phyloP scores from a whole-genome alignment of 2,329 filamentous ascomycete genomes.

The Dactylonectria macrodidyma region DNA sequence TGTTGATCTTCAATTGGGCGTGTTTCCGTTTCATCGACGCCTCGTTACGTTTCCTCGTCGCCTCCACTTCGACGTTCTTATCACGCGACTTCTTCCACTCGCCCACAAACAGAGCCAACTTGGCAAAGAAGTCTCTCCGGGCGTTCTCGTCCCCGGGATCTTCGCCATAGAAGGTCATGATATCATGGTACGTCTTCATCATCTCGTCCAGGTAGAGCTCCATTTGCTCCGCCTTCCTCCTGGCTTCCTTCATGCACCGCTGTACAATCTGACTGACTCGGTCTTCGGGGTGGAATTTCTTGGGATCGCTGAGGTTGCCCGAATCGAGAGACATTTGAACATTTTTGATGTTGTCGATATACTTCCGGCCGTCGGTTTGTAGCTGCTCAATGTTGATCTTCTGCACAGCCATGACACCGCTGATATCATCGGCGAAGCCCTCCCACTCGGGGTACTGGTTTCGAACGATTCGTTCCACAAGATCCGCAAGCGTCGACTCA shows the following conservation, averaged over 20 bases:
- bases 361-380: slow-evolving; percentile 87
- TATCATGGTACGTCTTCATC: slow-evolving; percentile 91
- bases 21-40: slow-evolving; percentile 93
- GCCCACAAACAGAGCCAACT: slow-evolving; percentile 88
- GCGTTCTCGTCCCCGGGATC: slow-evolving; percentile 92
- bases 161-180: slow-evolving; percentile 97
- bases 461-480: slow-evolving; percentile 96
- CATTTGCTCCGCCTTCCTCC: slow-evolving; percentile 96
- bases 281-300: slow-evolving; percentile 98
- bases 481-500: slow-evolving; percentile 93
- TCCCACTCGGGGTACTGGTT: slow-evolving; percentile 98
- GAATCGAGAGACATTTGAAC: slow-evolving; percentile 92
- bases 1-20: slow-evolving; percentile 74
- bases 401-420: slow-evolving; percentile 81
- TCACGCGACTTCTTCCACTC: slow-evolving; percentile 98
- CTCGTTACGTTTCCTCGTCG: slow-evolving; percentile 87
- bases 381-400: slow-evolving; percentile 97
- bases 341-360: slow-evolving; percentile 95
- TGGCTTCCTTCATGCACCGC: slow-evolving; percentile 94
- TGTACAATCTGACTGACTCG: slow-evolving; percentile 93
- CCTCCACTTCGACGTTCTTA: slow-evolving; percentile 90
- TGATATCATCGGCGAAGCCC: slow-evolving; percentile 87
- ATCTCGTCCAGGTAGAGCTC: slow-evolving; percentile 94
- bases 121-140: slow-evolving; percentile 95
- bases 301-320: slow-evolving; percentile 94